phyloP scores from a whole-genome alignment of 345 rosid species.

The Linum usitatissimum region DNA sequence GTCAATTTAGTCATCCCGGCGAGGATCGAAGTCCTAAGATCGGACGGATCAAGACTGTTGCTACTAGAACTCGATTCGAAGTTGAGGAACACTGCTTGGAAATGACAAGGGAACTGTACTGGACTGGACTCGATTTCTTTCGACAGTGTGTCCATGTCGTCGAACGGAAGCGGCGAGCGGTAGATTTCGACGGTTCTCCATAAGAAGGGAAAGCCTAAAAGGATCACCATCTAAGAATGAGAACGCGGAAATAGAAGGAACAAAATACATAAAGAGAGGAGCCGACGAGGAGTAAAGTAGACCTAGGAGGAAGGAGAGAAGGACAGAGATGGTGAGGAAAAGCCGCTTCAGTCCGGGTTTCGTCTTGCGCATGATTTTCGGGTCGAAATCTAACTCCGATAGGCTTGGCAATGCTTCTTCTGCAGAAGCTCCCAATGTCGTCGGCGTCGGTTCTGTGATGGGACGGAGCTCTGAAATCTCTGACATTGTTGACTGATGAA shows the following conservation, averaged over 20 bases:
- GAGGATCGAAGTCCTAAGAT: constrained; percentile 31
- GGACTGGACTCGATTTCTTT: constrained; percentile 35
- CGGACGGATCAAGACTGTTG: constrained; percentile 15
- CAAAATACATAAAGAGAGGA: not conserved
- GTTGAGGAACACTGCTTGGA: constrained; percentile 55
- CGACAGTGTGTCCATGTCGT: constrained; percentile 53
- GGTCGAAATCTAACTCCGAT: constrained; percentile 5
- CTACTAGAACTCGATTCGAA: constrained; percentile 18
- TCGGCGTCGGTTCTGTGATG: not conserved
- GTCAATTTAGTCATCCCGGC: constrained; percentile 33
- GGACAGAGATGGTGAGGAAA: constrained; percentile 50
- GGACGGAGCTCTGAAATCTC: constrained; percentile 8
- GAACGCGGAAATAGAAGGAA: not conserved
- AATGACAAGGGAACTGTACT: constrained; percentile 48
- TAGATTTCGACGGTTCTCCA: constrained; percentile 93
- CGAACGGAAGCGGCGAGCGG: constrained; percentile 77
- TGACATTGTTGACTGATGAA: constrained; percentile 1
- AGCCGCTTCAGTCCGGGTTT: constrained; percentile 80
- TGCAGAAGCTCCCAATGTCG: not conserved
- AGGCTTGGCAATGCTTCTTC: too few relatives aligned
- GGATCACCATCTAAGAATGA: not conserved
- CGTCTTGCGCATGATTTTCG: constrained; percentile 45
- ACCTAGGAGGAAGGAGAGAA: constrained; percentile 70
- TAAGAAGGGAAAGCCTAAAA: constrained; percentile 55
- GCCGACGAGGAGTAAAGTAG: not conserved